A percentile compares a stretch with the other conserved stretches of the same genome.
These are phyloP conservation scores for Botrytis porri DNA, from an alignment of 2,329 filamentous ascomycete genomes.

Conservation along the genomic window DNA sequence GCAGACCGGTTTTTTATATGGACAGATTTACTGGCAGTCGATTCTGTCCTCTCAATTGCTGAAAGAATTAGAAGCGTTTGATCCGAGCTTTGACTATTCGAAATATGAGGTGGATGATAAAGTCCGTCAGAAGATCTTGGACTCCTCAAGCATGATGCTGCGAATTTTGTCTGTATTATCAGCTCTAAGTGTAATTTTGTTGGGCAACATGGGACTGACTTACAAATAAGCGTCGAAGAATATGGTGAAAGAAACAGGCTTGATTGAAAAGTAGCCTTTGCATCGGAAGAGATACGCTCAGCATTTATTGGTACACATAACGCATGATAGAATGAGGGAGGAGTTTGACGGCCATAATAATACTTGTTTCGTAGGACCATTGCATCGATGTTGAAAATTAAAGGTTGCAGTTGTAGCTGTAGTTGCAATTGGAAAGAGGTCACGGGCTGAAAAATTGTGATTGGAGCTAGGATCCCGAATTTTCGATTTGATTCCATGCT, in stretches of 20 bases:
- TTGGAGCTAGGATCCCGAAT: neutral
- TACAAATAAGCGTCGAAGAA: neutral
- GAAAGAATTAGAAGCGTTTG: neutral
- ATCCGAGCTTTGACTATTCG: neutral
- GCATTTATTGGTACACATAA: too few species aligned
- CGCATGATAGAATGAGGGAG: neutral
- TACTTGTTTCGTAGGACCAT: neutral
- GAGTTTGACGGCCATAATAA: neutral
- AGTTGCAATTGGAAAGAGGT: neutral
- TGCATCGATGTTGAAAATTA: neutral
- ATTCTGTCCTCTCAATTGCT: too few species aligned
- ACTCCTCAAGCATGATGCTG: neutral
- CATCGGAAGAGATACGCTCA: neutral
- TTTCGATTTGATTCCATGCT: neutral
- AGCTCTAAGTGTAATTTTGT: accelerated
- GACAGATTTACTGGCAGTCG: accelerated
- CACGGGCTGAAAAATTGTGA: neutral
- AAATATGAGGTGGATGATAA: neutral
- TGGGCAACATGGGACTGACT: neutral
- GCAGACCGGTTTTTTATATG: accelerated
- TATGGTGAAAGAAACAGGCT: too few species aligned
- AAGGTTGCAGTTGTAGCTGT: neutral
- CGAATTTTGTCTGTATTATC: neutral
- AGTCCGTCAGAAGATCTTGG: neutral
- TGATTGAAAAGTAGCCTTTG: neutral